Evolutionary conservation across 1,139 yeast species (phyloP), one percentile per base, ranked within the genome.

Genomic region (Magnusiomyces magnusii): DNA sequence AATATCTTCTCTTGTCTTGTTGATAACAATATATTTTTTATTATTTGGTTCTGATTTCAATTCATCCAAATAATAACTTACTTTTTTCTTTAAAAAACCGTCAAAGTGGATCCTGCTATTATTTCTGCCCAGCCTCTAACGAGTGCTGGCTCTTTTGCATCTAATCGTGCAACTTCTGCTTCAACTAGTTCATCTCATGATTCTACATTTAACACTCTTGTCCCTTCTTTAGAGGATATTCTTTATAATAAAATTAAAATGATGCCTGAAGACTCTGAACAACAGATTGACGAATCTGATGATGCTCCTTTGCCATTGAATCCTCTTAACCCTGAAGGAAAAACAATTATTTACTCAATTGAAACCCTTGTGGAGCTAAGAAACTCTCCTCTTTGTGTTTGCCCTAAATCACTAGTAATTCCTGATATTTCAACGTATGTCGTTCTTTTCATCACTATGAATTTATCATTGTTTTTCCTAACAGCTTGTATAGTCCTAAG

Each of bases 51-150:
- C 17, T 39, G 44, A 39, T 39, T 19, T n/a, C 44, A 39, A 39
- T 39, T 39, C 44, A 39, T 10, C 17, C 44, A 39, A 39, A 31
- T 31, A 31, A 31, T 13, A 31, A 39, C 44, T 9, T 39, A 39
- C 19, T 17, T 39, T 19, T n/a, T 17, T 17, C 5, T 9, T n/a
- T n/a, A 3, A 9, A 39, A 15, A 27, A 17, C 36, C 31, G 51
- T n/a, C 51, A 49, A 49, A 49, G 44, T 57, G 59, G 61, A 59
- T 54, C 61, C 61, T 24, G 57, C 61, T n/a, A 59, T 59, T 44
- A 59, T 59, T 19, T 59, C 61, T 19, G 56, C 51, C 39, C 56
- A 54, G 50, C 52, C 60, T 47, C 47, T 51, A 10, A 36, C 51
- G 49, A 58, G 58, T 34, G 47, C 44, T 39, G 54, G 25, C 24